Percentiles rank a stretch among this genome's conserved stretches.
These are phyloP conservation scores for Russula dissimulans DNA, from an alignment of 768 basidiomycete species.

Conservation along the genomic window DNA sequence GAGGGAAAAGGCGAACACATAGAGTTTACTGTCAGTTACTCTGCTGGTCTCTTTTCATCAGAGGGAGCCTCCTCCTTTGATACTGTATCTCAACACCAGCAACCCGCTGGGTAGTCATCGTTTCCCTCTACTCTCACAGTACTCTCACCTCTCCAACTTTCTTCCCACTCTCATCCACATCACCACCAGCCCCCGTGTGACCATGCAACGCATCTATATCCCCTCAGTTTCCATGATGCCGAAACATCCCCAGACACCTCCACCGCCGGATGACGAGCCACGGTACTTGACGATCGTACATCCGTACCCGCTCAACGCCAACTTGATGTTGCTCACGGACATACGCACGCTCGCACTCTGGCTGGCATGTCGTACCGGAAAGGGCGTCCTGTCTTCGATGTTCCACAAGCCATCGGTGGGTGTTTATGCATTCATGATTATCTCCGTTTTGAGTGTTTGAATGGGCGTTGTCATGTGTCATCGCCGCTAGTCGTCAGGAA, in stretches of 20 bases:
- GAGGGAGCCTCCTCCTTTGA: too few relatives aligned
- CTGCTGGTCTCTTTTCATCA: too few relatives aligned
- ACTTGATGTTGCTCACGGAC: slow-evolving; percentile 33
- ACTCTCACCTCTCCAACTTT: too few relatives aligned
- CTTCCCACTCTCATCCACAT: too few relatives aligned
- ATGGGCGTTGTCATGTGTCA: too few relatives aligned
- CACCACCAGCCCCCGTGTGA: too few relatives aligned
- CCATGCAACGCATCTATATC: too few relatives aligned
- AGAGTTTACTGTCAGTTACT: too few relatives aligned
- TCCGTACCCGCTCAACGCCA: slow-evolving; percentile 36
- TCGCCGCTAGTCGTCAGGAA: slow-evolving; percentile 29
- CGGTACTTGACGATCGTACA: slow-evolving; percentile 36
- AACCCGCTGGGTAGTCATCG: too few relatives aligned
- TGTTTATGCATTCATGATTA: slow-evolving; percentile 16
- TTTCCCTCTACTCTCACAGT: too few relatives aligned
- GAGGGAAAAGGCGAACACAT: too few relatives aligned
- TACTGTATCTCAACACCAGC: too few relatives aligned
- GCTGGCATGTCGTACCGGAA: slow-evolving; percentile 35
- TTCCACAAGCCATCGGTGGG: slow-evolving; percentile 39
- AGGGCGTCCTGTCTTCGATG: slow-evolving; percentile 30
- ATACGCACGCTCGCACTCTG: slow-evolving; percentile 33
- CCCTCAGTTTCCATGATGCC: slow-evolving; percentile 25
- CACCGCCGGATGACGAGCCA: slow-evolving; percentile 37
- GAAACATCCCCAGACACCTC: slow-evolving; percentile 33
- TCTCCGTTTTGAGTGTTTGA: not conserved